Conservation (phyloP, 768 basidiomycete genomes). For the Symmetrospora coprosmae region DNA sequence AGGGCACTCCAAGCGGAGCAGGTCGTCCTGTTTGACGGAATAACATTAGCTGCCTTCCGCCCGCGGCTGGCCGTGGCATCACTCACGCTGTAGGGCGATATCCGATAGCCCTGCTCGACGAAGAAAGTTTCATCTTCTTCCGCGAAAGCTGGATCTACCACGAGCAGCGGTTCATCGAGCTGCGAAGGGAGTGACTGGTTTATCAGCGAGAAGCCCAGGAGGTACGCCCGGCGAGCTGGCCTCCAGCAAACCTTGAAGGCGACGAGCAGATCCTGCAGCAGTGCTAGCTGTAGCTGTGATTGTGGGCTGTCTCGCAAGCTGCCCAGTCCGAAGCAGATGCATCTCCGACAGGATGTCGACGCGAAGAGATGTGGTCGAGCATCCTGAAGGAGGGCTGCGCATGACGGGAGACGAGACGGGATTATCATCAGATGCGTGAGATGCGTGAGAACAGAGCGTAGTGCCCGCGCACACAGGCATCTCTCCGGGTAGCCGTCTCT, state of each 20-base stretch:
- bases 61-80: not conserved
- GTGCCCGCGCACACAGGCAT: not conserved
- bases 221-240: not conserved
- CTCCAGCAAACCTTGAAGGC: not conserved
- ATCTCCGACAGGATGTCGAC: not conserved
- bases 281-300: conserved; percentile 5
- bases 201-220: not conserved
- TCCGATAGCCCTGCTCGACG: not conserved
- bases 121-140: not conserved
- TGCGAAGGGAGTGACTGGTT: not conserved
- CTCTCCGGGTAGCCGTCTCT: not conserved
- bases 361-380: not conserved
- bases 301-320: conserved; percentile 14
- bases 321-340: conserved; percentile 10
- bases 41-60: not conserved
- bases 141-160: conserved; percentile 4
- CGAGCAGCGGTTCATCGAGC: not conserved
- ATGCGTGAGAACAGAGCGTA: not conserved
- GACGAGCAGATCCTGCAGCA: not conserved
- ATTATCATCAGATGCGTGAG: not conserved
- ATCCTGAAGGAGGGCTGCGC: not conserved
- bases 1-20: not conserved
- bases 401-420: not conserved
- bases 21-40: not conserved
- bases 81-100: not conserved